A percentile compares a stretch with the other conserved stretches of the same genome.
Conservation (phyloP, 192 early-diverging fungal genomes). For the Mortierella alpina region DNA sequence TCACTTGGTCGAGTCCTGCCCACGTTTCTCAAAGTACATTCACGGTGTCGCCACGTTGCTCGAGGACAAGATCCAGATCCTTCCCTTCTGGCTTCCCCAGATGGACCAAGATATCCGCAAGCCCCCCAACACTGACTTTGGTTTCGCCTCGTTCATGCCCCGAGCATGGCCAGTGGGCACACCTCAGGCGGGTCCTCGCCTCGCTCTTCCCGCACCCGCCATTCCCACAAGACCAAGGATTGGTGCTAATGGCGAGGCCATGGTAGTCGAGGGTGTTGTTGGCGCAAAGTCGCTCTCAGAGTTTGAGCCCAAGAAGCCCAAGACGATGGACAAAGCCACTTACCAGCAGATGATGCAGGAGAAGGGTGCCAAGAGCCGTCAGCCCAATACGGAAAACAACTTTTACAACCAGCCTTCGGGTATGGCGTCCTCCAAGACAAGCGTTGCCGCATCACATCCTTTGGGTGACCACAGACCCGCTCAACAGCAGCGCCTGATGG, state of each 20-base stretch:
- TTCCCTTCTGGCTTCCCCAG: conserved; percentile 70
- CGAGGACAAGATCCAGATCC: conserved; percentile 65
- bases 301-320: conserved; percentile 53
- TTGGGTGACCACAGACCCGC: conserved; percentile 21
- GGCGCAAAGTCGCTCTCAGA: conserved; percentile 47
- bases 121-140: conserved; percentile 49
- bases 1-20: conserved; percentile 82
- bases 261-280: background rate
- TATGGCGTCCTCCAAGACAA: conserved; percentile 13
- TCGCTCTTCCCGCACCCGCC: background rate
- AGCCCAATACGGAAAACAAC: conserved; percentile 4
- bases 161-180: conserved; percentile 47
- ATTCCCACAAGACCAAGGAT: too few relatives aligned
- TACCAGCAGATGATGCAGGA: conserved; percentile 47
- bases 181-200: conserved; percentile 25
- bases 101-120: conserved; percentile 56
- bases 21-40: conserved; percentile 89
- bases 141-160: conserved; percentile 25
- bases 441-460: conserved; percentile 27
- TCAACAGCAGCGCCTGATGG: conserved; percentile 18
- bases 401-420: conserved; percentile 42
- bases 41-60: conserved; percentile 83
- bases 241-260: conserved; percentile 14
- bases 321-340: conserved; percentile 51
- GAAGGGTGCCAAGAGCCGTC: conserved; percentile 43